phyloP scores from a whole-genome alignment of 1,284 basidiomycete species.

The Tilletia walkeri region DNA sequence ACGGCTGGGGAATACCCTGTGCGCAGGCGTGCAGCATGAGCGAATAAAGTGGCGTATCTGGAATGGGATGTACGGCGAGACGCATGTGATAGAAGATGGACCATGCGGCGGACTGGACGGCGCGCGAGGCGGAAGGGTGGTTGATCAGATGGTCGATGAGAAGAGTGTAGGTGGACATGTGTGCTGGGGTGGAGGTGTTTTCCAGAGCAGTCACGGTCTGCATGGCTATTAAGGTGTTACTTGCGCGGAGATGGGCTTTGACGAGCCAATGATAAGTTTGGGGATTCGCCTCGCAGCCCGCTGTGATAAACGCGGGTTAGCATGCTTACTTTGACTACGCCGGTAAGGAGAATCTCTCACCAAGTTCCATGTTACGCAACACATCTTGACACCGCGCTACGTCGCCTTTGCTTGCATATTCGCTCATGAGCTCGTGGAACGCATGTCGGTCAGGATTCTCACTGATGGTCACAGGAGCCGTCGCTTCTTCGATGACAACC shows the following conservation, averaged over 20 bases:
- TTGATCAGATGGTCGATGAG: constrained; percentile 35
- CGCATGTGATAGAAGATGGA: constrained; percentile 95
- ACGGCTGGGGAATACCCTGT: constrained; percentile 59
- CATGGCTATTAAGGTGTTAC: constrained; percentile 32
- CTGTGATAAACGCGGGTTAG: constrained; percentile 19
- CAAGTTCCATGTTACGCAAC: constrained; percentile 29
- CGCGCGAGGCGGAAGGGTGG: constrained; percentile 25
- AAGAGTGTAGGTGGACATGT: constrained; percentile 48
- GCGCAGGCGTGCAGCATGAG: constrained; percentile 87
- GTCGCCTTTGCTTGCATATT: constrained; percentile 31
- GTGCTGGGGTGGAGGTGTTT: constrained; percentile 29
- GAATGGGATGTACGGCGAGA: constrained; percentile 81
- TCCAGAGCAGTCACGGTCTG: constrained; percentile 37
- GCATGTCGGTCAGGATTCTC: not conserved
- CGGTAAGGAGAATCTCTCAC: constrained; percentile 25
- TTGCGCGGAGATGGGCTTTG: constrained; percentile 36
- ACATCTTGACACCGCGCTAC: constrained; percentile 22
- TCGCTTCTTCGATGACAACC: not conserved
- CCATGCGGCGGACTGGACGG: constrained; percentile 61
- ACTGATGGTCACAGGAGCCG: not conserved
- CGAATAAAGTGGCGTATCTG: constrained; percentile 72
- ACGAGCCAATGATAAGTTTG: constrained; percentile 41
- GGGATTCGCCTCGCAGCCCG: constrained; percentile 29
- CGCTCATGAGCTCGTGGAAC: constrained; percentile 6
- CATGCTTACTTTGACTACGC: constrained; percentile 32